Evolutionary conservation across 306 rosid species (phyloP).

Genomic region (Fragaria ananassa): DNA sequence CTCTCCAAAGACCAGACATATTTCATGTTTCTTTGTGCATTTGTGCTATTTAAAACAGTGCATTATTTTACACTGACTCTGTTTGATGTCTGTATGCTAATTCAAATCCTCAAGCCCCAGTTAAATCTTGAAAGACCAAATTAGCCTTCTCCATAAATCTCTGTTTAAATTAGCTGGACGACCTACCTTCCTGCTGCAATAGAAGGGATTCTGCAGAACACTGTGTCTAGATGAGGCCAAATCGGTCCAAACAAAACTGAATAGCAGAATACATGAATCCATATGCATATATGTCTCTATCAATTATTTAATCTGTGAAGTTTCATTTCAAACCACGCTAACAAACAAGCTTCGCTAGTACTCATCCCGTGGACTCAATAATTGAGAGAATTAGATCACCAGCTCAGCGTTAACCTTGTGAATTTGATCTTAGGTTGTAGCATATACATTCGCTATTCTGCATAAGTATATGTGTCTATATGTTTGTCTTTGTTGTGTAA

Average conservation of each 20-base stretch:
- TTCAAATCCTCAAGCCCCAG: background rate
- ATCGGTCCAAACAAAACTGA: constrained; percentile 1
- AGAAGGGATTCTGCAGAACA: background rate
- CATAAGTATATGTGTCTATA: background rate
- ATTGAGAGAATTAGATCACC: background rate
- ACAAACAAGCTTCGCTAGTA: background rate
- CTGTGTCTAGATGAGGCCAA: background rate
- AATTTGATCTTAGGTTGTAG: background rate
- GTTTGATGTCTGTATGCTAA: background rate
- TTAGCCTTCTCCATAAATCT: background rate
- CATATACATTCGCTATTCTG: background rate
- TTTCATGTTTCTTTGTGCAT: constrained; percentile 6
- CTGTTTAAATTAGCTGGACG: background rate
- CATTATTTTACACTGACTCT: constrained; percentile 3
- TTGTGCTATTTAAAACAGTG: constrained; percentile 2
- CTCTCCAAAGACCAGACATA: background rate
- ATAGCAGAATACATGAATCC: background rate
- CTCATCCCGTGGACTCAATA: background rate
- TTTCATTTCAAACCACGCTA: background rate
- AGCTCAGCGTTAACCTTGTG: background rate
- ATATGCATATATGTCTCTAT: background rate
- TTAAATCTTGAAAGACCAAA: background rate
- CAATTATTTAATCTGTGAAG: background rate
- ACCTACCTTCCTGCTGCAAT: background rate
- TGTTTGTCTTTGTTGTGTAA: background rate